Conservation (phyloP, 1,139 yeast genomes). For the Diutina neorugosa region DNA sequence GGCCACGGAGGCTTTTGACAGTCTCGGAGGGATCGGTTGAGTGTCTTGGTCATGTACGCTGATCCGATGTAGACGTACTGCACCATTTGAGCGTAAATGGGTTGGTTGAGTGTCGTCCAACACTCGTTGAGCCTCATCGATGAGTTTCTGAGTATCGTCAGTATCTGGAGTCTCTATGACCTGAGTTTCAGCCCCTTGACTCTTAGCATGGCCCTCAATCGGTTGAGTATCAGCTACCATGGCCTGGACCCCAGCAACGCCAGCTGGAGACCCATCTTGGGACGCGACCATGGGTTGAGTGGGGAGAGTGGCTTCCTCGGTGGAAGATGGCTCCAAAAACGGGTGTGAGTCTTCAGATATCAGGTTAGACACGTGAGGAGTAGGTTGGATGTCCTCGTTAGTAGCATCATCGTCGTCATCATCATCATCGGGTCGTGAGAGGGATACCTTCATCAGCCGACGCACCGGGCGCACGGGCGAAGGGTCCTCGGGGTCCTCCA, state of each 20-base stretch:
- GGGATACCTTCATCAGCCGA: background rate
- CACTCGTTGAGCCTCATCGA: background rate
- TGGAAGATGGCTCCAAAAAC: background rate
- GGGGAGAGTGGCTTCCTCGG: background rate
- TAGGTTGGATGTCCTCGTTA: background rate
- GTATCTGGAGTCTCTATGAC: background rate
- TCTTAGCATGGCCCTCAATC: background rate
- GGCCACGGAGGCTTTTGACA: background rate
- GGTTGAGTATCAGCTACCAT: background rate
- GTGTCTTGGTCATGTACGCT: background rate
- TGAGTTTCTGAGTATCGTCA: background rate
- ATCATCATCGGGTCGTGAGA: background rate
- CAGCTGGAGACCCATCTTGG: too few relatives aligned
- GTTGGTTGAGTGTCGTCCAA: background rate
- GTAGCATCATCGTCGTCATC: background rate
- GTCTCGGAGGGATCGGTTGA: background rate
- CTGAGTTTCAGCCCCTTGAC: background rate
- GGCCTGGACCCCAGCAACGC: background rate
- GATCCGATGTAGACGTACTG: background rate
- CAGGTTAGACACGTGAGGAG: background rate
- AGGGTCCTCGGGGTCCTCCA: background rate
- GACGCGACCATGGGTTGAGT: background rate
- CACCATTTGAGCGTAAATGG: background rate
- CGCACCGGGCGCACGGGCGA: background rate
- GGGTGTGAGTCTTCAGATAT: background rate